A percentile compares a stretch with the other conserved stretches of the same genome.
phyloP scores from a whole-genome alignment of 108 stramenopile species.

The Skeletonema marinoi region DNA sequence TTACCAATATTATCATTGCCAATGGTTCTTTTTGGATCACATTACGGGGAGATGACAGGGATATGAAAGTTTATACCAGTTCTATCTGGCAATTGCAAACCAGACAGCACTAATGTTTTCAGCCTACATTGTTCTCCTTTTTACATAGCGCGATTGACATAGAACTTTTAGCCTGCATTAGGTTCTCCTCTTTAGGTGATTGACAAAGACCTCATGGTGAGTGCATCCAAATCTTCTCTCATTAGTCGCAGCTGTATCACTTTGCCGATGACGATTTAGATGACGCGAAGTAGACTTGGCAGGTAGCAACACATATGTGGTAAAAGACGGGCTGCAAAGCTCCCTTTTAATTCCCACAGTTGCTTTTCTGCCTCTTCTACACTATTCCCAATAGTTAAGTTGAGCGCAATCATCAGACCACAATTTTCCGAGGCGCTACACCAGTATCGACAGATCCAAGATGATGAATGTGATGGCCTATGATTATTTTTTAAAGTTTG shows the following conservation, averaged over 20 bases:
- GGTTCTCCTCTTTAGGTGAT: background rate
- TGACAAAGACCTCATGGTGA: background rate
- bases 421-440: slow-evolving; percentile 54
- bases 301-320: slow-evolving; percentile 1
- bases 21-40: slow-evolving; percentile 43
- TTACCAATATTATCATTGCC: slow-evolving; percentile 33
- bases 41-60: slow-evolving; percentile 34
- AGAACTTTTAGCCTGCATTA: background rate
- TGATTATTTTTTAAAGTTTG: slow-evolving; percentile 54
- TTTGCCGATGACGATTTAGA: slow-evolving; percentile 50
- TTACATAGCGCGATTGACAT: background rate
- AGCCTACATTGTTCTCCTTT: background rate
- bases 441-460: background rate
- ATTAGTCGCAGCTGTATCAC: background rate
- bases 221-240: background rate
- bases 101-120: slow-evolving; percentile 19
- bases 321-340: slow-evolving; percentile 38
- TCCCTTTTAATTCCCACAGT: slow-evolving; percentile 24
- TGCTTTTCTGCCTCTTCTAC: slow-evolving; percentile 15
- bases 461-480: slow-evolving; percentile 23
- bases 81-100: background rate
- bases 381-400: slow-evolving; percentile 11
- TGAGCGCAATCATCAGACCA: slow-evolving; percentile 56
- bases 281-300: slow-evolving; percentile 37
- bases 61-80: slow-evolving; percentile 13